phyloP scores from a whole-genome alignment of 2,329 filamentous ascomycete genomes.

The Stachybotrys chartarum region DNA sequence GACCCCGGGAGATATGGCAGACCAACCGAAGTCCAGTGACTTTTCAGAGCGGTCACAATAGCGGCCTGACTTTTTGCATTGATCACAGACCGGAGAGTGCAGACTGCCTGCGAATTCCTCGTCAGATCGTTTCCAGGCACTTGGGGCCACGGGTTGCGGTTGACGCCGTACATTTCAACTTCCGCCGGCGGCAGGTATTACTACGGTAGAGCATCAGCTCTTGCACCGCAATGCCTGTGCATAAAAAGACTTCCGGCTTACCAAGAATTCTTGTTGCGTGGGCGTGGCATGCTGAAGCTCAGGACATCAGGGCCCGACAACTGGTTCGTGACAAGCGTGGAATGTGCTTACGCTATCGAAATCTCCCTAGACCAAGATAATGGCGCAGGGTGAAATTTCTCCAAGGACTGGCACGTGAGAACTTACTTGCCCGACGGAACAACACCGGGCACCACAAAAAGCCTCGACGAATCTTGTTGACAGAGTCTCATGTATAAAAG shows the following conservation, averaged over 20 bases:
- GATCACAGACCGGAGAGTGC: slow-evolving; percentile 20
- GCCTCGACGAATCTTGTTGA: too few relatives aligned
- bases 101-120: slow-evolving; percentile 20
- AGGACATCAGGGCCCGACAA: too few relatives aligned
- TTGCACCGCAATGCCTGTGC: neutral
- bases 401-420: too few relatives aligned
- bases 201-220: slow-evolving; percentile 9
- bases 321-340: too few relatives aligned
- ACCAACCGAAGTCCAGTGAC: slow-evolving; percentile 6
- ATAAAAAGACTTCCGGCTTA: slow-evolving; percentile 1
- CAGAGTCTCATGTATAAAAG: too few relatives aligned
- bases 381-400: too few relatives aligned
- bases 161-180: slow-evolving; percentile 22
- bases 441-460: too few relatives aligned
- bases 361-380: too few relatives aligned
- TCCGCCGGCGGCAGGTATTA: slow-evolving; percentile 29
- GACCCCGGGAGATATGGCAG: neutral
- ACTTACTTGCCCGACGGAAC: too few relatives aligned
- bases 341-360: too few relatives aligned
- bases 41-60: slow-evolving; percentile 25
- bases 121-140: slow-evolving; percentile 1
- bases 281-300: slow-evolving; percentile 11
- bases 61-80: slow-evolving; percentile 20
- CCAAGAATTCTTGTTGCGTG: slow-evolving; percentile 13
- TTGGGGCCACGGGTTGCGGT: too few relatives aligned